Evolutionary conservation across 2,329 filamentous ascomycete genomes (phyloP).

Genomic region (Phaeosphaeriaceae sp.): DNA sequence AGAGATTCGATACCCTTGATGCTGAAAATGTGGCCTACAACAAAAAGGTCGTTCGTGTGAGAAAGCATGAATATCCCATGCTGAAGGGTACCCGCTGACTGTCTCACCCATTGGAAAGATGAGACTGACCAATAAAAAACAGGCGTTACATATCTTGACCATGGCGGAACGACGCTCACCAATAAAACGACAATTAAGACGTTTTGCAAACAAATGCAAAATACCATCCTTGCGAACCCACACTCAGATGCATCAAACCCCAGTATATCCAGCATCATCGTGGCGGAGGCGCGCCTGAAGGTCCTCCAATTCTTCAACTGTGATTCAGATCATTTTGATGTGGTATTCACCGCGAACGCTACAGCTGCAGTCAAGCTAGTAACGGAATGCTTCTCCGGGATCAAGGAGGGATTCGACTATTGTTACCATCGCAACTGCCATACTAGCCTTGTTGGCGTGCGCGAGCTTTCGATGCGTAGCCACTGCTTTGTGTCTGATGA

Average conservation of each 20-base stretch:
- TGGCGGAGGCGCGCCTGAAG: slow-evolving; percentile 53
- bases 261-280: slow-evolving; percentile 63
- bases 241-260: slow-evolving; percentile 68
- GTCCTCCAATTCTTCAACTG: slow-evolving; percentile 78
- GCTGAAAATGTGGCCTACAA: slow-evolving; percentile 18
- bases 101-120: not conserved
- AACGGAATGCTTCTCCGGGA: slow-evolving; percentile 73
- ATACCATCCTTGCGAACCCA: slow-evolving; percentile 70
- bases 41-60: slow-evolving; percentile 14
- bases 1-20: not conserved
- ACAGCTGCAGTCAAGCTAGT: slow-evolving; percentile 90
- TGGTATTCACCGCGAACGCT: slow-evolving; percentile 92
- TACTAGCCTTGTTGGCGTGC: slow-evolving; percentile 82
- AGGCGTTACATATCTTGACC: slow-evolving; percentile 53
- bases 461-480: slow-evolving; percentile 69
- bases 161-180: slow-evolving; percentile 55
- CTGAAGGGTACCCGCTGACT: slow-evolving; percentile 20
- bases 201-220: slow-evolving; percentile 62
- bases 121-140: not conserved
- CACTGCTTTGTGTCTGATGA: slow-evolving; percentile 68
- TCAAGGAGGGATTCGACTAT: slow-evolving; percentile 73
- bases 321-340: slow-evolving; percentile 78
- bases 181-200: slow-evolving; percentile 63
- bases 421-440: slow-evolving; percentile 83
- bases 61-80: slow-evolving; percentile 34